phyloP scores from a whole-genome alignment of 257 asterid genomes.

The Primulina tabacum region DNA sequence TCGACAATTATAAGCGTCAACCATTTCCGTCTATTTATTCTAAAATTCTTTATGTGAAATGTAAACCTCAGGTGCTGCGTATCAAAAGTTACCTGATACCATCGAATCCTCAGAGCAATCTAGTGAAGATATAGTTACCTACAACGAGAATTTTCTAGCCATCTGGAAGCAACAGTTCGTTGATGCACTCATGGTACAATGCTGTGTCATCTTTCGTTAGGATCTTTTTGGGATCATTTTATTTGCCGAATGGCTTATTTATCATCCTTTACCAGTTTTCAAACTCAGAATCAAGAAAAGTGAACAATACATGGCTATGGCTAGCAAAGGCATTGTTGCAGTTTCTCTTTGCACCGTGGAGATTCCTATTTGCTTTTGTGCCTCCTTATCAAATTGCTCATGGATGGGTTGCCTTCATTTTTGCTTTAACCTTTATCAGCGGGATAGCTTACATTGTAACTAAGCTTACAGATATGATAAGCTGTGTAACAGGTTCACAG shows the following conservation, averaged over 20 bases:
- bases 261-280: slow-evolving; percentile 50
- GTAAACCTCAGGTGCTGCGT: slow-evolving; percentile 34
- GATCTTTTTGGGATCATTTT: background rate
- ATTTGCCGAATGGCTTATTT: background rate
- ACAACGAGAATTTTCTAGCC: slow-evolving; percentile 36
- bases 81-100: slow-evolving; percentile 40
- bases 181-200: slow-evolving; percentile 58
- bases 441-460: slow-evolving; percentile 87
- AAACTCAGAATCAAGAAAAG: slow-evolving; percentile 49
- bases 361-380: slow-evolving; percentile 74
- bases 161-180: slow-evolving; percentile 80
- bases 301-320: slow-evolving; percentile 34
- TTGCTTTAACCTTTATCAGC: slow-evolving; percentile 69
- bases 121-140: slow-evolving; percentile 26
- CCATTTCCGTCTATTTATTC: slow-evolving; percentile 16
- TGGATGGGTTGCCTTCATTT: slow-evolving; percentile 87
- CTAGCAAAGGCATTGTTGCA: slow-evolving; percentile 54
- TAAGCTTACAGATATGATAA: slow-evolving; percentile 69
- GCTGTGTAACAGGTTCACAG: slow-evolving; percentile 75
- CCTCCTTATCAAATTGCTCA: slow-evolving; percentile 92
- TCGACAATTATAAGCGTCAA: background rate
- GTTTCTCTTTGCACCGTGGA: slow-evolving; percentile 75
- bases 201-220: slow-evolving; percentile 13
- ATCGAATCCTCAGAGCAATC: slow-evolving; percentile 36
- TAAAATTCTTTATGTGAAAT: background rate